Evolutionary conservation across 2,329 filamentous ascomycete genomes (phyloP).

Genomic region (Hymenoscyphus scutula): DNA sequence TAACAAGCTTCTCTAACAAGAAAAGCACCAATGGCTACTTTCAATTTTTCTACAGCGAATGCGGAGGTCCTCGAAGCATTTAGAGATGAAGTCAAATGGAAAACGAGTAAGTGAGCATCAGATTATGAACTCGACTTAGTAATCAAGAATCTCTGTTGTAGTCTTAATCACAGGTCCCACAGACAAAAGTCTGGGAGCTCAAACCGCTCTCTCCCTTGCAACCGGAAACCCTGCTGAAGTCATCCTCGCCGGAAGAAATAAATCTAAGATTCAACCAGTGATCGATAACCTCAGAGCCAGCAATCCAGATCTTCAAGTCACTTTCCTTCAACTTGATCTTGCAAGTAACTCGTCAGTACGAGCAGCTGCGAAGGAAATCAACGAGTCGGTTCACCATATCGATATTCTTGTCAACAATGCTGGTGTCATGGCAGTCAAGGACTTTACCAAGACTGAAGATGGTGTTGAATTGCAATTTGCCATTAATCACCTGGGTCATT

Average conservation of each 20-base stretch:
- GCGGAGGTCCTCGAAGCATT: background rate
- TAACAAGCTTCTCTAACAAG: background rate
- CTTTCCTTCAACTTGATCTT: slow-evolving; percentile 35
- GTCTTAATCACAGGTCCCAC: background rate
- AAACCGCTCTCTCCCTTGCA: background rate
- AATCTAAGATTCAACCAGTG: slow-evolving; percentile 10
- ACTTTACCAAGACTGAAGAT: slow-evolving; percentile 41
- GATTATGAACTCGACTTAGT: too few relatives aligned
- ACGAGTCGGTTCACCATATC: slow-evolving; percentile 32
- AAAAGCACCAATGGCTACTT: background rate
- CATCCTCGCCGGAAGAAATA: slow-evolving; percentile 17
- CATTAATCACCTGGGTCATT: background rate
- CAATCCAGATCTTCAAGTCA: slow-evolving; percentile 5
- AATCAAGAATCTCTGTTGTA: background rate
- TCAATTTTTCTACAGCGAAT: background rate
- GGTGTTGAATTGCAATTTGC: slow-evolving; percentile 28
- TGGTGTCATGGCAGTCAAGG: slow-evolving; percentile 23
- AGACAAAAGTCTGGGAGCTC: background rate
- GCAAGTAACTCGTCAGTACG: slow-evolving; percentile 41
- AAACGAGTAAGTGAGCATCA: too few relatives aligned
- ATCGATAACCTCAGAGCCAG: slow-evolving; percentile 9
- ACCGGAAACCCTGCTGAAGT: background rate
- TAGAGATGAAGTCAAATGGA: too few relatives aligned
- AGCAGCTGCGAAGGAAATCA: slow-evolving; percentile 39
- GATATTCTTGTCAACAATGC: slow-evolving; percentile 35